Percentiles rank a stretch among this genome's conserved stretches.
phyloP scores from a whole-genome alignment of 495 filamentous ascomycete genomes.

The Elasticomyces elasticus region DNA sequence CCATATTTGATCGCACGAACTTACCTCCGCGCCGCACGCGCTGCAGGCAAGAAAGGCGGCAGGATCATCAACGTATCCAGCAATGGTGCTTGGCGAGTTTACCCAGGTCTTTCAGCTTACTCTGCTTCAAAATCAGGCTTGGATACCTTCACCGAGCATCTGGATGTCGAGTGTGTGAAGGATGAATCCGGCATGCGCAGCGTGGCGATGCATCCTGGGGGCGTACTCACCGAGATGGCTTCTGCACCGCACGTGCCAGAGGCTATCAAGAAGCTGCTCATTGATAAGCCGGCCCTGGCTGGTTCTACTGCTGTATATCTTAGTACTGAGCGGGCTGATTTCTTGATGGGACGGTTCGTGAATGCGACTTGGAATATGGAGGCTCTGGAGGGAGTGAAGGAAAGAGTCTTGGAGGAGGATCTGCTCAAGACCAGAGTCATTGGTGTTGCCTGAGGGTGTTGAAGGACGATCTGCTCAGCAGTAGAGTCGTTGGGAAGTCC shows the following conservation, averaged over 20 bases:
- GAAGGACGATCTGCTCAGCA: background rate
- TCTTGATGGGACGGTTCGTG: conserved; percentile 5
- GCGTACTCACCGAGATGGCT: conserved; percentile 3
- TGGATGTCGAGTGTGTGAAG: background rate
- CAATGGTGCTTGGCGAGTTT: background rate
- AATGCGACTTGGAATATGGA: conserved; percentile 6
- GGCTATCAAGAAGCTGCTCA: background rate
- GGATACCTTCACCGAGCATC: conserved; percentile 1
- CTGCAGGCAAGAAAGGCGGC: conserved; percentile 2
- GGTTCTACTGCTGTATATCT: conserved; percentile 3
- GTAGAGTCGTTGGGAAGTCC: too few relatives aligned
- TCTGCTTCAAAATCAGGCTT: background rate
- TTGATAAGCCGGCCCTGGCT: conserved; percentile 3
- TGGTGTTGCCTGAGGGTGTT: background rate
- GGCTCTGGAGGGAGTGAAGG: conserved; percentile 2
- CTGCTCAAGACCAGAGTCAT: conserved; percentile 9
- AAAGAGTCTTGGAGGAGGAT: conserved; percentile 1
- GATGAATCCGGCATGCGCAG: background rate
- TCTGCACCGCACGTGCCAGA: background rate
- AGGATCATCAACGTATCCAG: conserved; percentile 4
- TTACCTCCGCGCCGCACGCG: conserved; percentile 1
- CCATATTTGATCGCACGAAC: conserved; percentile 1
- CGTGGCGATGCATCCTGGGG: conserved; percentile 10
- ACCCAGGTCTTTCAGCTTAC: background rate
- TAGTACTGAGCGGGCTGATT: conserved; percentile 5